Evolutionary conservation across 441 rosid species (phyloP).

Genomic region (Capsella rubella): DNA sequence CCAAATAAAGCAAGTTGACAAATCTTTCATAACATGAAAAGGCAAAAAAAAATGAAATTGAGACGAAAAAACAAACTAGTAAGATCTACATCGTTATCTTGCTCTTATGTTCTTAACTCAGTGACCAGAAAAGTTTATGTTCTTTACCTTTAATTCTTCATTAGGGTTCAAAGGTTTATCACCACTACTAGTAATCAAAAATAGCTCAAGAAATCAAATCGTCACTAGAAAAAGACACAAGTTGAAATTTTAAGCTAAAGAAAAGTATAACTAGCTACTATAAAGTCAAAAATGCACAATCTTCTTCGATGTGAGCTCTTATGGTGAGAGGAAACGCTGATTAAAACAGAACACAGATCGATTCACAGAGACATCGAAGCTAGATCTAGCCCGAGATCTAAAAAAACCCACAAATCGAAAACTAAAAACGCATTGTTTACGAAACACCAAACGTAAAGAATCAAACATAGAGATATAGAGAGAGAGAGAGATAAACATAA

Average conservation of each 20-base stretch:
- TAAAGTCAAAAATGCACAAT: constrained; percentile 16
- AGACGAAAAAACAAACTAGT: no score
- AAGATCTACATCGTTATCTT: no score
- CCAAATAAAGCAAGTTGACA: no score
- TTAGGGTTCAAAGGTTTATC: constrained; percentile 26
- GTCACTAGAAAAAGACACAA: not conserved
- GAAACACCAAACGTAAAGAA: constrained; percentile 23
- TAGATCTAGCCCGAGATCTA: constrained; percentile 53
- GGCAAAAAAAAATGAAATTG: no score
- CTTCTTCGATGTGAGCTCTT: constrained; percentile 16
- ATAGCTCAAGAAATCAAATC: constrained; percentile 37
- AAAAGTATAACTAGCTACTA: constrained; percentile 21
- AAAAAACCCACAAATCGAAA: constrained; percentile 10
- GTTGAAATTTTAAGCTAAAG: not conserved
- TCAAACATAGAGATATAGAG: constrained; percentile 9
- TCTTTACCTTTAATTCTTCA: constrained; percentile 3
- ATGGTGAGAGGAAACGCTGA: not conserved
- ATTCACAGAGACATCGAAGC: constrained; percentile 19
- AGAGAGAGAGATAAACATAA: not conserved
- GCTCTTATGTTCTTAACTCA: not conserved
- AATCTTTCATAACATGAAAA: no score
- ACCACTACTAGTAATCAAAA: constrained; percentile 4
- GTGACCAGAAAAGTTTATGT: not conserved
- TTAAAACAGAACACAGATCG: constrained; percentile 33
- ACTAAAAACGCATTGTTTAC: constrained; percentile 15